Base-by-base conservation (phyloP, 176 grass and related monocot genomes). In the Triticum timopheevii region DNA sequence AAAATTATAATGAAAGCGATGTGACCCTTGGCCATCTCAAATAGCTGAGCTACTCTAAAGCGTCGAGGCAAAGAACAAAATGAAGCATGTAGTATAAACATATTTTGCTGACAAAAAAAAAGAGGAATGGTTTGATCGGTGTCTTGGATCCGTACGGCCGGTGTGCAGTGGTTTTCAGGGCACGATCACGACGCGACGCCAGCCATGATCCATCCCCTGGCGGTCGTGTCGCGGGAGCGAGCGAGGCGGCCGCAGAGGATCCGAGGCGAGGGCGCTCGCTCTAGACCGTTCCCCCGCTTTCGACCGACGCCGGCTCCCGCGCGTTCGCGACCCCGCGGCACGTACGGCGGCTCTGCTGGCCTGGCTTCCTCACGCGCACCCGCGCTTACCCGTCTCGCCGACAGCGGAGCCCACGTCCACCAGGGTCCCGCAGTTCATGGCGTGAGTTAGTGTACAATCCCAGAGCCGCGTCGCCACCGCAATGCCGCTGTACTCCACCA, bases 221-320 rank as follows among this genome's bases (percentile, higher is more conserved):
- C 45, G 72, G 72, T 75, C 72, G 73, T 50, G 73, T 52, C 72
- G 42, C 71, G 13, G 71, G 71, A 47, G 71, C 38, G 69, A 44
- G 69, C 42, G 42, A 11, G 11, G 44, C 3, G 40, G 40, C 40
- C 72, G 40, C 61, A 91, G n/a, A 69, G 85, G 79, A 91, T 91
- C 89, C 81, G 35, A 70, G n/a, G 54, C 54, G 6, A 17, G 12
- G 7, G 36, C 7, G 47, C 81, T 80, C 81, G 68, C 81, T 80
- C 85, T 87, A 91, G 85, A 87, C 76, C 81, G 84, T 91, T 91
- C 85, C 68, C 27, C 81, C 81, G 69, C 76, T 69, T 69, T 84
- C 89, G 85, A 84, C 89, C 84, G 68, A 84, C 89, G 85, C 85
- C 67, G 0, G 0, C 73, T 87, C 89, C 89, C 85, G 85, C 89